A percentile compares a stretch with the other conserved stretches of the same genome.
Evolutionary conservation across 2,329 filamentous ascomycete species (phyloP).

Genomic region (Monilinia vaccinii-corymbosi): DNA sequence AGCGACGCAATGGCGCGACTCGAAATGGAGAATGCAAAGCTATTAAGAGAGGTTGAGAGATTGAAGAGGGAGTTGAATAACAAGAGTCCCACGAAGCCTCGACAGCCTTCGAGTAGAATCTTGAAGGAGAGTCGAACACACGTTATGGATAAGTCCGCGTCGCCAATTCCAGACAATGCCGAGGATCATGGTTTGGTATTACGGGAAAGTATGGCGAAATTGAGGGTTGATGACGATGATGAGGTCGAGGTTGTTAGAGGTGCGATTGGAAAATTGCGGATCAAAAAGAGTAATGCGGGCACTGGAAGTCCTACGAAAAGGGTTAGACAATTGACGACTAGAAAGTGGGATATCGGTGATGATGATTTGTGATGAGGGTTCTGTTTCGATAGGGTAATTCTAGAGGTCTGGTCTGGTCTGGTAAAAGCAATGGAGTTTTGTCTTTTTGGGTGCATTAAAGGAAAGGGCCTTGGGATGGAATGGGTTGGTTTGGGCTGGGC

Average conservation of each 20-base stretch:
- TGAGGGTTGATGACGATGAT: neutral
- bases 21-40: constrained; percentile 60
- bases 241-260: neutral
- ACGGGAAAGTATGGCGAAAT: neutral
- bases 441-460: neutral
- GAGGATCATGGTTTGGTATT: constrained; percentile 10
- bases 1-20: constrained; percentile 43
- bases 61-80: constrained; percentile 54
- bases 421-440: neutral
- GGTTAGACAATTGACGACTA: constrained; percentile 24
- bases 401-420: neutral
- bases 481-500: neutral
- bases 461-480: neutral
- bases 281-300: neutral
- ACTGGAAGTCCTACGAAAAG: constrained; percentile 22
- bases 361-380: constrained; percentile 17
- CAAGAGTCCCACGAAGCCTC: constrained; percentile 35
- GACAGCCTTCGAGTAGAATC: neutral
- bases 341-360: constrained; percentile 27
- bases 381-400: neutral
- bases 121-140: neutral
- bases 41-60: constrained; percentile 55
- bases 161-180: constrained; percentile 1
- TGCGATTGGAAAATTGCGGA: neutral
- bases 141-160: neutral